phyloP scores from a whole-genome alignment of 1,284 basidiomycete species.

The Paramarasmius palmivorus region DNA sequence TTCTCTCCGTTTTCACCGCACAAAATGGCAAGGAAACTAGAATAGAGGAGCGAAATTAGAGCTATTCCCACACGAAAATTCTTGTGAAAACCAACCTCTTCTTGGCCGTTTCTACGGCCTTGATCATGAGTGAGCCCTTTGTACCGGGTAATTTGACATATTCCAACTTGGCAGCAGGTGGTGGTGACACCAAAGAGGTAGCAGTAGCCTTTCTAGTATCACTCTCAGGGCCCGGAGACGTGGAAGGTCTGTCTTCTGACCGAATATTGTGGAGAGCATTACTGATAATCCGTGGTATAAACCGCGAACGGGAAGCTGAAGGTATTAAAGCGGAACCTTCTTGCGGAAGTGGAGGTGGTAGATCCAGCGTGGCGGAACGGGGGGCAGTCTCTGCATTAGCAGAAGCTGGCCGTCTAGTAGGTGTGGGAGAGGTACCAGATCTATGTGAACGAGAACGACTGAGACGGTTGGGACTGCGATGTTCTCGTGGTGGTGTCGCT shows the following conservation, averaged over 20 bases:
- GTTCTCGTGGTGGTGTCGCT: slow-evolving; percentile 10
- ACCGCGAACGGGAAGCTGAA: slow-evolving; percentile 48
- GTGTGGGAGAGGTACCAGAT: slow-evolving; percentile 8
- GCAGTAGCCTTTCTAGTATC: slow-evolving; percentile 33
- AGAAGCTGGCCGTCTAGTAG: slow-evolving; percentile 18
- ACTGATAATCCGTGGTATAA: slow-evolving; percentile 70
- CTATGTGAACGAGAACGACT: slow-evolving; percentile 11
- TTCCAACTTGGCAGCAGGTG: slow-evolving; percentile 81
- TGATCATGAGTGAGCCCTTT: slow-evolving; percentile 78
- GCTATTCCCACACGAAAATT: too few relatives aligned
- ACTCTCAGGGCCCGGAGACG: slow-evolving; percentile 27
- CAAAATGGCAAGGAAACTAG: slow-evolving; percentile 84
- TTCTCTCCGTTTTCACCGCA: slow-evolving; percentile 93
- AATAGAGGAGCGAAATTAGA: too few relatives aligned
- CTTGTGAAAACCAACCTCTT: slow-evolving; percentile 60
- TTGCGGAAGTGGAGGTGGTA: slow-evolving; percentile 9
- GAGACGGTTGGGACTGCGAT: slow-evolving; percentile 9
- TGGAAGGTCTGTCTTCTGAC: slow-evolving; percentile 51
- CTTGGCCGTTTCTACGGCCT: slow-evolving; percentile 83
- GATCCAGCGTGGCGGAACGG: neutral
- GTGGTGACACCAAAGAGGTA: slow-evolving; percentile 40
- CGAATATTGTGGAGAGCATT: slow-evolving; percentile 61
- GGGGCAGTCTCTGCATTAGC: slow-evolving; percentile 6
- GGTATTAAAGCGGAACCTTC: slow-evolving; percentile 6
- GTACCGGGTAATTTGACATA: slow-evolving; percentile 91